phyloP scores from a whole-genome alignment of 2,329 filamentous ascomycete genomes.

The Penicillium sp. region DNA sequence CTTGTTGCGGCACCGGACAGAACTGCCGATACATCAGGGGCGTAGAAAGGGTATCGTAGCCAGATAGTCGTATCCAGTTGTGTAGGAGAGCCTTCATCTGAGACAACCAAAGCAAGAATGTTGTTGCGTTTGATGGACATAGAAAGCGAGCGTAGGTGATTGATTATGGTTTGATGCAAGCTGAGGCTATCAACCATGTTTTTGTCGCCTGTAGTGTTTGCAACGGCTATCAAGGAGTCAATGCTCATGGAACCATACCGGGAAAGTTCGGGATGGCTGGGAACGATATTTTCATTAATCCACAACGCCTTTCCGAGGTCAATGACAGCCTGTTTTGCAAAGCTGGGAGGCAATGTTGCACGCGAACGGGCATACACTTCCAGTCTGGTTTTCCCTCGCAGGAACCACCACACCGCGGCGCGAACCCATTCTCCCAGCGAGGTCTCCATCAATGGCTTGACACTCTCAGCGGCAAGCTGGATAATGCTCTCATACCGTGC shows the following conservation, averaged over 20 bases:
- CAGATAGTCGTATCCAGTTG: constrained; percentile 82
- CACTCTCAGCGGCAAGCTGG: constrained; percentile 72
- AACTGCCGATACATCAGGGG: constrained; percentile 69
- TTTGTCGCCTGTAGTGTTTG: constrained; percentile 47
- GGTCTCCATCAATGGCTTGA: constrained; percentile 65
- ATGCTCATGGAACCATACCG: constrained; percentile 42
- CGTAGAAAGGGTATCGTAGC: constrained; percentile 73
- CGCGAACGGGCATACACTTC: constrained; percentile 70
- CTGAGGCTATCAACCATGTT: constrained; percentile 50
- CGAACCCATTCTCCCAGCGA: constrained; percentile 68
- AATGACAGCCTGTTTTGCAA: constrained; percentile 72
- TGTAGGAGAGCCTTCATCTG: constrained; percentile 67
- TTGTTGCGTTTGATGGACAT: constrained; percentile 83
- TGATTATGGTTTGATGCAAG: constrained; percentile 57
- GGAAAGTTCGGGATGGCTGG: constrained; percentile 41
- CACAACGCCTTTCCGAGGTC: constrained; percentile 85
- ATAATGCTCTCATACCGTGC: constrained; percentile 76
- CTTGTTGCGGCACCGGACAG: constrained; percentile 60
- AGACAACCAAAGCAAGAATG: constrained; percentile 65
- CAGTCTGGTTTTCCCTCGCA: constrained; percentile 74
- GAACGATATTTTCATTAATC: constrained; percentile 58
- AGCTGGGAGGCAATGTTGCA: constrained; percentile 44
- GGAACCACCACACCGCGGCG: constrained; percentile 84
- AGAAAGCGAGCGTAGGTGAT: constrained; percentile 71
- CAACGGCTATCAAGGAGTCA: constrained; percentile 43